These are phyloP conservation scores for Corymbia citriodora DNA, from an alignment of 441 rosid species.

Conservation along the genomic window DNA sequence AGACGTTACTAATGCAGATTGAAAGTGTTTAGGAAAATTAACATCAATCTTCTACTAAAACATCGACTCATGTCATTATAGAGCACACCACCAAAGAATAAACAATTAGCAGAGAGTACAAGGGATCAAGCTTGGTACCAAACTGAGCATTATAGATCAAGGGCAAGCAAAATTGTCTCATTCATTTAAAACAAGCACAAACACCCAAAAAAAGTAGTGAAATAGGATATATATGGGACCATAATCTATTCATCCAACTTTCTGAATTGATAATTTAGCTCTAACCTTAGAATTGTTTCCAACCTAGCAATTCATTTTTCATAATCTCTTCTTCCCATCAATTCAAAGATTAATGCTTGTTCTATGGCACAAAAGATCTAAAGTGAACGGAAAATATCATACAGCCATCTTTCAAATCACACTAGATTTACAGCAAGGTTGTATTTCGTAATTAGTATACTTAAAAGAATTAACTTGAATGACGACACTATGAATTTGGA, in stretches of 20 bases:
- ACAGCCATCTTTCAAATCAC: neutral
- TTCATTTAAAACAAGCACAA: neutral
- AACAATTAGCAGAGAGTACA: neutral
- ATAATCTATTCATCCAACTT: neutral
- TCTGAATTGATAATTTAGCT: neutral
- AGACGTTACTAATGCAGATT: neutral
- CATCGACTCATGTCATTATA: neutral
- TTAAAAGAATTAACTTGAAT: neutral
- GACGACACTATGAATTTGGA: neutral
- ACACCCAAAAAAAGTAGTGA: neutral
- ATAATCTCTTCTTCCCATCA: neutral
- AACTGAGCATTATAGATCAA: neutral
- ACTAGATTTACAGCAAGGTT: neutral
- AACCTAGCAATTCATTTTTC: neutral
- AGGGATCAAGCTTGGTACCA: neutral
- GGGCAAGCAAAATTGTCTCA: neutral
- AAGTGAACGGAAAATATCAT: neutral
- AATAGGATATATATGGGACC: neutral
- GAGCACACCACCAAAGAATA: neutral
- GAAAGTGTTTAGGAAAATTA: neutral
- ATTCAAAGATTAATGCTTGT: neutral
- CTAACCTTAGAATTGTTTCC: neutral
- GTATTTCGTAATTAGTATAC: neutral
- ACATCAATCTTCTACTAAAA: neutral
- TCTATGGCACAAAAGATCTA: neutral